These are phyloP conservation scores for Pyrus hybrid DNA, from an alignment of 331 rosid genomes.

Conservation along the genomic window DNA sequence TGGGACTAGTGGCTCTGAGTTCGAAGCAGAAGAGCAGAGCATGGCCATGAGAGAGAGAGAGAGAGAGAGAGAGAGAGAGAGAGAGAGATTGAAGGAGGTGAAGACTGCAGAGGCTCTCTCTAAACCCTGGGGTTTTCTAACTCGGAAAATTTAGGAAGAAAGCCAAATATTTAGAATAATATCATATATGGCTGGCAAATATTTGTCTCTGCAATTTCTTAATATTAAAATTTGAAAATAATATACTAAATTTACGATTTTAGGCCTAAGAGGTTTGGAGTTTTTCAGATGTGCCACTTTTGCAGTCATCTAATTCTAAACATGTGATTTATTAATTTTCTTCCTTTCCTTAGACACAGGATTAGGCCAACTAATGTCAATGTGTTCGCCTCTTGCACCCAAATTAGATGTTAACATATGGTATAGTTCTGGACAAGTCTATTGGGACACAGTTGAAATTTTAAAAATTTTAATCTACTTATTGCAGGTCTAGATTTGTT, in stretches of 20 bases:
- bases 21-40: constrained; percentile 23
- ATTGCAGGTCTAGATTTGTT: too few relatives aligned
- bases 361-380: too few relatives aligned
- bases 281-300: constrained; percentile 6
- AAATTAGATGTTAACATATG: too few relatives aligned
- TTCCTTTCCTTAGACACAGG: not conserved
- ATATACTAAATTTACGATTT: not conserved
- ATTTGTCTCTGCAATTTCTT: not conserved
- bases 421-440: too few relatives aligned
- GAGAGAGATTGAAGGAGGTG: not conserved
- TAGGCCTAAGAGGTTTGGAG: not conserved
- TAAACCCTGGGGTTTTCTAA: constrained; percentile 17
- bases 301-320: not conserved
- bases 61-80: not conserved
- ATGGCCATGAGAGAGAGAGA: constrained; percentile 12
- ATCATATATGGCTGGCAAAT: constrained; percentile 8
- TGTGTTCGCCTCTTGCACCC: too few relatives aligned
- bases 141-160: not conserved
- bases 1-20: constrained; percentile 24
- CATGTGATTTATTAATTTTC: not conserved
- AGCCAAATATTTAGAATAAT: not conserved
- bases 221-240: not conserved
- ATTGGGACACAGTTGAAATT: too few relatives aligned
- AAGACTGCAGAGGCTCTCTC: constrained; percentile 24
- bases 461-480: too few relatives aligned